These are phyloP conservation scores for Prunus padus DNA, from an alignment of 306 rosid genomes.

Conservation along the genomic window DNA sequence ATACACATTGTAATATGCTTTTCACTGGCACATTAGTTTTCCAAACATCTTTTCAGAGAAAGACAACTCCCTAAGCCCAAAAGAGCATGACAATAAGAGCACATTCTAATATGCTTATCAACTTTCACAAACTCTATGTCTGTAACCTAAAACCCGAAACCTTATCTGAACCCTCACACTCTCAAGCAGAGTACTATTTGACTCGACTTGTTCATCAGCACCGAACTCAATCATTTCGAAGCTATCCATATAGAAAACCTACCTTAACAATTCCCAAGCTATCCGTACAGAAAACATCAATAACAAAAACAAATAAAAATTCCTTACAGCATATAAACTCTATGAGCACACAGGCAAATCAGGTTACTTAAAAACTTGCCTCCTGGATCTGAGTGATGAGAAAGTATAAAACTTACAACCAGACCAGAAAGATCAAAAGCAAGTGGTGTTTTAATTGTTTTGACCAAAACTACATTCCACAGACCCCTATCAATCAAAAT, in stretches of 20 bases:
- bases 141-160: background rate
- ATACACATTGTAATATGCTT: too few species aligned
- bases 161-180: background rate
- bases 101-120: background rate
- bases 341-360: background rate
- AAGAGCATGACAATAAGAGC: background rate
- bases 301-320: background rate
- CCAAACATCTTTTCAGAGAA: background rate
- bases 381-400: background rate
- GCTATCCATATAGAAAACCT: background rate
- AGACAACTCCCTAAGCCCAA: background rate
- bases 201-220: background rate
- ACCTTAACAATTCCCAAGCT: background rate
- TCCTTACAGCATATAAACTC: background rate
- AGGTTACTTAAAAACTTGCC: background rate
- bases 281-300: background rate
- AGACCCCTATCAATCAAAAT: background rate
- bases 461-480: background rate
- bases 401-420: background rate
- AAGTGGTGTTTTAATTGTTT: background rate
- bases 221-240: background rate
- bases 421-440: background rate
- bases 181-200: background rate
- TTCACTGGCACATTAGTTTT: too few species aligned
- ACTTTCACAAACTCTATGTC: background rate